Conservation (phyloP, 352 stramenopile species). For the Halophytophthora batemanensis region DNA sequence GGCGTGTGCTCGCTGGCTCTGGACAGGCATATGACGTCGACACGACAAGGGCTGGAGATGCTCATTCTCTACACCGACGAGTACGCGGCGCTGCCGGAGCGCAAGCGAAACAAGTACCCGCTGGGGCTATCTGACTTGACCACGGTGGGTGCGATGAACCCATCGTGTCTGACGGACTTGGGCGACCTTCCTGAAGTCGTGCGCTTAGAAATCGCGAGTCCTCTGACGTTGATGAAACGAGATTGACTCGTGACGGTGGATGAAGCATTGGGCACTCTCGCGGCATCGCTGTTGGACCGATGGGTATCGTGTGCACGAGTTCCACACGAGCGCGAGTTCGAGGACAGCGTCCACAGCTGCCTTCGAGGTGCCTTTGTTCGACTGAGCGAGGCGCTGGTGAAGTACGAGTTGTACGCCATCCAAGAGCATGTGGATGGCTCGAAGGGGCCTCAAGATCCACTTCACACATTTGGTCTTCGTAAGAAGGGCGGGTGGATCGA, state of each 20-base stretch:
- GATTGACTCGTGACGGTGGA: slow-evolving; percentile 14
- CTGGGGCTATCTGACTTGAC: slow-evolving; percentile 14
- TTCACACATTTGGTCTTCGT: no score
- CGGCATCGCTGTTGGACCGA: slow-evolving; percentile 8
- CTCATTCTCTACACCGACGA: slow-evolving; percentile 15
- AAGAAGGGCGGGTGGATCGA: no score
- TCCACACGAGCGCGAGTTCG: slow-evolving; percentile 11
- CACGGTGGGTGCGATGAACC: slow-evolving; percentile 12
- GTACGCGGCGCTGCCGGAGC: not conserved
- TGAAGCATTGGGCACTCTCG: slow-evolving; percentile 18
- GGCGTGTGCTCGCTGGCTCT: slow-evolving; percentile 17
- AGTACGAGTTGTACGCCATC: slow-evolving; percentile 20
- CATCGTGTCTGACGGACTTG: slow-evolving; percentile 2
- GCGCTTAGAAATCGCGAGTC: slow-evolving; percentile 6
- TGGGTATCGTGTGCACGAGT: slow-evolving; percentile 17
- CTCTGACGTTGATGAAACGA: slow-evolving; percentile 7
- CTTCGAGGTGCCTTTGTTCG: slow-evolving; percentile 19
- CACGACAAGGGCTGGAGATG: slow-evolving; percentile 17
- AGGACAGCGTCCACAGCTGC: slow-evolving; percentile 4
- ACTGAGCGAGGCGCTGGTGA: slow-evolving; percentile 13
- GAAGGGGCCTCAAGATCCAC: no score
- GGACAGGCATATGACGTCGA: slow-evolving; percentile 7
- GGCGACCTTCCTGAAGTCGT: slow-evolving; percentile 8
- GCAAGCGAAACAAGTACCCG: slow-evolving; percentile 6
- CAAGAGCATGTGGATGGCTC: no score